phyloP scores from a whole-genome alignment of 352 stramenopile genomes.

The Phytopythium montanum region DNA sequence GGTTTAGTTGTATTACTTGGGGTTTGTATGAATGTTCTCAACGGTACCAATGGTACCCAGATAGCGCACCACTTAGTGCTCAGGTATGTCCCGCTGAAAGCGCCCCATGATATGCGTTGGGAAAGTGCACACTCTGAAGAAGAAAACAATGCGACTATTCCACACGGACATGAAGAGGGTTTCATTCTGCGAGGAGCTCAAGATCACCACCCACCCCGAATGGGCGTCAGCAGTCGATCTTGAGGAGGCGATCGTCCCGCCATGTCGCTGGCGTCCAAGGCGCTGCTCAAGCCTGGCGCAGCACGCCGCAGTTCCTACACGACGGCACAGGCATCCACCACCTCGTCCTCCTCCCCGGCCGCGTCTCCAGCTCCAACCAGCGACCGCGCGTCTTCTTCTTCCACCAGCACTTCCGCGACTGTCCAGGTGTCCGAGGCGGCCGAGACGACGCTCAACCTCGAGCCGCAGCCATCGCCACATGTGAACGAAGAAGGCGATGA shows the following conservation, averaged over 20 bases:
- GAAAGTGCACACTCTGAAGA: too few species aligned
- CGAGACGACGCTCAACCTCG: not conserved
- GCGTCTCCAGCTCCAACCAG: not conserved
- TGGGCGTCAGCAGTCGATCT: too few species aligned
- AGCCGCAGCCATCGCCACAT: conserved; percentile 4
- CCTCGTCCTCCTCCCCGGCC: not conserved
- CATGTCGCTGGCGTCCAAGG: conserved; percentile 7
- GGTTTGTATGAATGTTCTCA: too few species aligned
- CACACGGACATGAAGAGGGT: too few species aligned
- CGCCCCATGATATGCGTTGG: too few species aligned
- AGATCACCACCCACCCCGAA: too few species aligned
- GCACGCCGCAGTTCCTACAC: conserved; percentile 1
- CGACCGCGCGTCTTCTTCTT: not conserved
- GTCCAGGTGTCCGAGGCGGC: not conserved
- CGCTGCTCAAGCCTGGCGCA: not conserved
- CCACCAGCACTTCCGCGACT: not conserved
- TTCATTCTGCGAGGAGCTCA: too few species aligned
- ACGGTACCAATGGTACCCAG: too few species aligned
- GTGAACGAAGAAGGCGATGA: not conserved
- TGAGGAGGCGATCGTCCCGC: not conserved
- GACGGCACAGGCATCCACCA: not conserved
- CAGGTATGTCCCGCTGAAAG: too few species aligned
- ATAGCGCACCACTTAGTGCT: too few species aligned
- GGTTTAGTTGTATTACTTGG: too few species aligned
- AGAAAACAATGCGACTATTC: too few species aligned